Conservation (phyloP, 805 yeast genomes). For the Clavispora carvajalis region DNA sequence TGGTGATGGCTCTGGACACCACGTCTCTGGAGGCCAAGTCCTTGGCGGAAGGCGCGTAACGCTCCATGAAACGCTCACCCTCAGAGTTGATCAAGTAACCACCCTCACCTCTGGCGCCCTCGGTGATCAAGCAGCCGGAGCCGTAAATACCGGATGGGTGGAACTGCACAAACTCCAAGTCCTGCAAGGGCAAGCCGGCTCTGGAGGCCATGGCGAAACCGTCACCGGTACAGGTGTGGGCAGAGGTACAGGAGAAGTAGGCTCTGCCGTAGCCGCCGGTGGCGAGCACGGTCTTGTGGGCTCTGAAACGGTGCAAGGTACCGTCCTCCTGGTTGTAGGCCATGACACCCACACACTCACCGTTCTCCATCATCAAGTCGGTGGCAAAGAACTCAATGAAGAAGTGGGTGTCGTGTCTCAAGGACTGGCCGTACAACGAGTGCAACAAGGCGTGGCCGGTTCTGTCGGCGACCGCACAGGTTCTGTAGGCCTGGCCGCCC, state of each 20-base stretch:
- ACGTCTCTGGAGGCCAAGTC: constrained; percentile 98
- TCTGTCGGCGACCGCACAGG: constrained; percentile 99
- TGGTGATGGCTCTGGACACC: constrained; percentile 95
- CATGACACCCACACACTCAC: constrained; percentile 93
- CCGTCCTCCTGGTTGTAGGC: constrained; percentile 99
- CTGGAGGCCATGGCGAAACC: constrained; percentile 98
- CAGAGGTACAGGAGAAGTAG: constrained; percentile 97
- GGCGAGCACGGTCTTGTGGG: constrained; percentile 94
- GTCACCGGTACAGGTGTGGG: constrained; percentile 99
- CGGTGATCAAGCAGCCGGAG: constrained; percentile 97
- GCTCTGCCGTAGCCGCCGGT: constrained; percentile 99
- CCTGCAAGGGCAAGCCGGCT: constrained; percentile 97
- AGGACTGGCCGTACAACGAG: constrained; percentile 92
- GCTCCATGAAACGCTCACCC: constrained; percentile 99
- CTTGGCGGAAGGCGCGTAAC: constrained; percentile 98
- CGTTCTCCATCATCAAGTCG: constrained; percentile 91
- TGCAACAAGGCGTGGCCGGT: constrained; percentile 97
- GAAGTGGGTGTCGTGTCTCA: constrained; percentile 95
- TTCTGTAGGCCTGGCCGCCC: constrained; percentile 99
- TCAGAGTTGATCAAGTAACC: constrained; percentile 93
- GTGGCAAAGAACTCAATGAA: constrained; percentile 96
- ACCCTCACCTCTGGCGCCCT: constrained; percentile 99
- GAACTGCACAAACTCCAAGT: constrained; percentile 96
- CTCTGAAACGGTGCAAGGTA: constrained; percentile 94
- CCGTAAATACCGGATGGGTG: constrained; percentile 99